Evolutionary conservation across 805 yeast species (phyloP), one percentile per base, ranked within the genome.

Genomic region (Candida khao-thaluensis): DNA sequence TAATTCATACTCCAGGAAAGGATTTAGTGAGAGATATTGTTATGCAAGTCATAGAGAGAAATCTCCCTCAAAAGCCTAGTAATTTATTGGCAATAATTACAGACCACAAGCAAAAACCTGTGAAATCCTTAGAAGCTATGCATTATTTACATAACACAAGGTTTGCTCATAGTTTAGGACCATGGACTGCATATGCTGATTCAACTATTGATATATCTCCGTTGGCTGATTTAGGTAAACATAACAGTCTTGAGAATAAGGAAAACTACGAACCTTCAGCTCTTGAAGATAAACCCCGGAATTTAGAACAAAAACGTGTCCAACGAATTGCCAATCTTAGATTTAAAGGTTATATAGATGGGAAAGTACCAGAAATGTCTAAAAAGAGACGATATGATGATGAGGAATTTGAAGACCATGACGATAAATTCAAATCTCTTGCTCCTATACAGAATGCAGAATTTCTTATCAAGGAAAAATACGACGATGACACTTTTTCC

Each of bases 101-200:
- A 64, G 24, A 66, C 65, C 17, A 58, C 55, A 44, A 48, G n/a
- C 69, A 65, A 37, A 55, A 50, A 27, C 66, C 71, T 2, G 47
- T 65, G 3, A 46, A 59, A 41, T 75, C 81, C 1, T 54, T 83
- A 26, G 76, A 76, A 28, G 65, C 82, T 0, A 74, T 79, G 65
- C 78, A 74, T 45, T 64, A 80, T 2, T 51, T 81, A 10, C 71
- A 76, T 40, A 72, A 71, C 16, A 79, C 89, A 1, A 61, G 90
- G 37, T 76, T 75, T 48, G 70, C 82, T 1, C 64, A 74, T 20
- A 71, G 89, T 7, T 52, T 82, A 39, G 95, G 91, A 0, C 69
- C 77, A 6, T 86, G 95, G 95, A 55, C 76, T 0, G 75, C 82
- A 0, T 86, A 84, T 56, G 91, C 95, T 0, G 79, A 80, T 47